Base-by-base conservation (phyloP, 2,329 filamentous ascomycete genomes). In the Ophiostoma montium region DNA sequence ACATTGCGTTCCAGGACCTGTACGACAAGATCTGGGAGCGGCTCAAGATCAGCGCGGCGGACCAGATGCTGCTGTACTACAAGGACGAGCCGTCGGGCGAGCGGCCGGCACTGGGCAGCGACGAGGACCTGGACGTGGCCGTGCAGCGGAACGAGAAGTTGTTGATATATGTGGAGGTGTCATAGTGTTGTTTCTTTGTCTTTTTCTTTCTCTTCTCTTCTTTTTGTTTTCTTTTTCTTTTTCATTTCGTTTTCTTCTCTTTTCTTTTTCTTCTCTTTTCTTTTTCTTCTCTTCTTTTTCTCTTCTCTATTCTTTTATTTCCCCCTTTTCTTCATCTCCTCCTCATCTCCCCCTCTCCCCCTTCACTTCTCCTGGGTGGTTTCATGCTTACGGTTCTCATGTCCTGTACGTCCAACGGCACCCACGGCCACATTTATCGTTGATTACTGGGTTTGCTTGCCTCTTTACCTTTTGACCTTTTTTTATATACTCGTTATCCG, bases 91-190 rank as follows among this genome's bases (percentile, higher is more conserved):
- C 76, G 31, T 84, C 81, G 5, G 83, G 82, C 23, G 78, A 84
- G 54, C 85, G 83, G 63, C 79, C 83, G 38, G 79, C 78, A 35
- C 70, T 96, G 55, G 70, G 85, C 60, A 88, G 78, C 64, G 81
- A 95, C 61, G 75, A 83, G 54, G 88, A 95, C 62, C 68, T 96
- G 47, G 82, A 88, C 55, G 74, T 77, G 55, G 90, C 90, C 3
- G 70, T 95, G 54, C 76, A 84, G 58, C 72, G 87, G 58, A 94
- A 94, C 65, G 82, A 88, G 56, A 95, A 95, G 68, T 70, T 96
- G 54, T 79, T 89, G 48, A 70, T 95, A 23, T 85, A 80, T 56
- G 82, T 85, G 31, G 76, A 81, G 55, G 66, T 69, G 49, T 64
- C 67, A 53, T 75, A 63, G 19, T 23, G 16, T 23, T 35, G 21